Percentiles rank a stretch among this genome's conserved stretches.
Conservation (phyloP, 2,329 filamentous ascomycete genomes). For the Xylariales sp. region DNA sequence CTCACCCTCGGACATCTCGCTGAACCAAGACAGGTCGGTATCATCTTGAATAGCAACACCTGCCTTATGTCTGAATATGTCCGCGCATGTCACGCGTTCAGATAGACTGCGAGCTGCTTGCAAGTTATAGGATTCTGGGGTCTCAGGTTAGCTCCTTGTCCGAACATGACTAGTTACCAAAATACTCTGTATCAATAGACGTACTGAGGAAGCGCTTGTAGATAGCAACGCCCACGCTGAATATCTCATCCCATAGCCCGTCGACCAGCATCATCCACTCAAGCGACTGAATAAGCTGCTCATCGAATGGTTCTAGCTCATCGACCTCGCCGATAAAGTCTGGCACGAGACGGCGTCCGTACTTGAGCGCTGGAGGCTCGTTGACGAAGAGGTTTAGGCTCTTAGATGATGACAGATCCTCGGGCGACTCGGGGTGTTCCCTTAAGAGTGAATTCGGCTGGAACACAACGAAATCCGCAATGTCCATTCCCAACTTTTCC, state of each 20-base stretch:
- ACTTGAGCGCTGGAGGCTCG: slow-evolving; percentile 46
- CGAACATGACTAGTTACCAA: too few species aligned
- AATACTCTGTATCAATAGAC: too few species aligned
- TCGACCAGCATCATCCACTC: slow-evolving; percentile 81
- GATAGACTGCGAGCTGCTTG: slow-evolving; percentile 51
- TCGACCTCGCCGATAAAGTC: slow-evolving; percentile 67
- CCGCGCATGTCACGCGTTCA: slow-evolving; percentile 44
- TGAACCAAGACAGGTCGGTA: slow-evolving; percentile 24
- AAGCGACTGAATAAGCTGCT: slow-evolving; percentile 69
- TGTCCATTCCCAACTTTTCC: slow-evolving; percentile 67
- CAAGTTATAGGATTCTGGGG: slow-evolving; percentile 43
- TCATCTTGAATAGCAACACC: slow-evolving; percentile 27
- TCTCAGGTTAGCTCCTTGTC: background rate
- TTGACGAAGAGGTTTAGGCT: slow-evolving; percentile 48
- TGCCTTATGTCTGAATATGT: slow-evolving; percentile 37
- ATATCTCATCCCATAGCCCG: slow-evolving; percentile 67
- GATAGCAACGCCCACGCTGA: slow-evolving; percentile 63
- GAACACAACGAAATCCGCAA: slow-evolving; percentile 66
- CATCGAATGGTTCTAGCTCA: slow-evolving; percentile 56
- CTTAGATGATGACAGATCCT: slow-evolving; percentile 36
- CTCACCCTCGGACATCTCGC: slow-evolving; percentile 17
- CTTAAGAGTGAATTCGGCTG: slow-evolving; percentile 54
- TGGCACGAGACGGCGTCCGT: slow-evolving; percentile 61
- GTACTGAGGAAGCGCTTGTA: slow-evolving; percentile 82
- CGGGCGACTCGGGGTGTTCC: slow-evolving; percentile 33